phyloP scores from a whole-genome alignment of 1,284 basidiomycete genomes.

The Irpex lacteus region DNA sequence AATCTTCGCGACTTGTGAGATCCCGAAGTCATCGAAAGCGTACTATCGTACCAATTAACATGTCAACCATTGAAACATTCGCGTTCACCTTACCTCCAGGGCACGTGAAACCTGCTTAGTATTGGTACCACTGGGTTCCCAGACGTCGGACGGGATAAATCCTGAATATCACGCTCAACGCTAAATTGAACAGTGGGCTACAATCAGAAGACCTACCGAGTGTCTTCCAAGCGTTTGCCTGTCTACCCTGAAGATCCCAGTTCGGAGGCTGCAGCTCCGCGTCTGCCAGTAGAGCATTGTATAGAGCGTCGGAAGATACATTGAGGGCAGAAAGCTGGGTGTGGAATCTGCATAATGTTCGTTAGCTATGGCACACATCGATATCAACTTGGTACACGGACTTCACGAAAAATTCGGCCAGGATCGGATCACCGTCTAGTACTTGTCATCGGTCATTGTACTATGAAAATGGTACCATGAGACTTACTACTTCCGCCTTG shows the following conservation, averaged over 20 bases:
- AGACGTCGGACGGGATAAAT: slow-evolving; percentile 53
- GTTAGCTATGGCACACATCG: slow-evolving; percentile 1
- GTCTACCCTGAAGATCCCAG: slow-evolving; percentile 64
- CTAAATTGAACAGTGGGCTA: background rate
- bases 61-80: background rate
- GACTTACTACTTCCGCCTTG: slow-evolving; percentile 62
- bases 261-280: slow-evolving; percentile 57
- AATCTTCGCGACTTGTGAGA: slow-evolving; percentile 58
- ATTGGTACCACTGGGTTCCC: slow-evolving; percentile 51
- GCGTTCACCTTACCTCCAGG: slow-evolving; percentile 42
- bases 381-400: slow-evolving; percentile 25
- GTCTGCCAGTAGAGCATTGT: slow-evolving; percentile 53
- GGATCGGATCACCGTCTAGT: slow-evolving; percentile 59
- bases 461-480: background rate
- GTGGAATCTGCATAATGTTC: slow-evolving; percentile 36
- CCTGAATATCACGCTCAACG: slow-evolving; percentile 27
- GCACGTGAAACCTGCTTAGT: slow-evolving; percentile 61
- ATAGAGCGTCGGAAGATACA: slow-evolving; percentile 47
- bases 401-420: slow-evolving; percentile 68
- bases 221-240: slow-evolving; percentile 54
- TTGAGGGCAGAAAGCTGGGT: slow-evolving; percentile 43
- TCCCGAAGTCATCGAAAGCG: slow-evolving; percentile 61
- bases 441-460: background rate
- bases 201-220: slow-evolving; percentile 19
- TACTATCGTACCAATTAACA: slow-evolving; percentile 34